A percentile compares a stretch with the other conserved stretches of the same genome.
Conservation (phyloP, 768 basidiomycete species). For the Hygrocybe punicea region DNA sequence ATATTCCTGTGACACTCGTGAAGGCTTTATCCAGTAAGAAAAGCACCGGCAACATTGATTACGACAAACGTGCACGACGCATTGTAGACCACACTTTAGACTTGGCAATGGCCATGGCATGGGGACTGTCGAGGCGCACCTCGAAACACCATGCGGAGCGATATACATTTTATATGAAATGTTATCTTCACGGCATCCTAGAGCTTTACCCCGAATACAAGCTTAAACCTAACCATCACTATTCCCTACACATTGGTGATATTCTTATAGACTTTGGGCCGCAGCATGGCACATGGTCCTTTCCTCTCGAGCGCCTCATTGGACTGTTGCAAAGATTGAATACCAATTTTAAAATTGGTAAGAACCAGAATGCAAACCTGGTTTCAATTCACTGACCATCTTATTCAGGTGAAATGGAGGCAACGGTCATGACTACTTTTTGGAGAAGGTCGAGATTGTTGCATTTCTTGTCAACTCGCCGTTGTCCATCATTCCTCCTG, state of each 20-base stretch:
- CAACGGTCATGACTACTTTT: background rate
- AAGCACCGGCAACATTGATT: background rate
- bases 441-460: background rate
- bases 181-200: slow-evolving; percentile 10
- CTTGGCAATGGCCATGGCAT: slow-evolving; percentile 16
- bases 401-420: background rate
- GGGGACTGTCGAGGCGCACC: slow-evolving; percentile 11
- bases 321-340: slow-evolving; percentile 28
- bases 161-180: slow-evolving; percentile 5
- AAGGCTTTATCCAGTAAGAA: background rate
- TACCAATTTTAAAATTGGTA: background rate
- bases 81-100: slow-evolving; percentile 14
- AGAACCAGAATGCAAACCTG: background rate
- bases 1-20: slow-evolving; percentile 16
- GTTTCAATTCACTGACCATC: background rate
- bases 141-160: slow-evolving; percentile 10
- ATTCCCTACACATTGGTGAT: slow-evolving; percentile 28
- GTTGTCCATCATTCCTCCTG: background rate
- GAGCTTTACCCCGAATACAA: slow-evolving; percentile 11
- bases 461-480: background rate
- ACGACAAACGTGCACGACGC: slow-evolving; percentile 7
- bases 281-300: slow-evolving; percentile 36
- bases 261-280: slow-evolving; percentile 34
- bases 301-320: slow-evolving; percentile 38
- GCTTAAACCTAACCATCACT: slow-evolving; percentile 28